Conservation (phyloP, 352 stramenopile genomes). For the Phytophthora quininea region DNA sequence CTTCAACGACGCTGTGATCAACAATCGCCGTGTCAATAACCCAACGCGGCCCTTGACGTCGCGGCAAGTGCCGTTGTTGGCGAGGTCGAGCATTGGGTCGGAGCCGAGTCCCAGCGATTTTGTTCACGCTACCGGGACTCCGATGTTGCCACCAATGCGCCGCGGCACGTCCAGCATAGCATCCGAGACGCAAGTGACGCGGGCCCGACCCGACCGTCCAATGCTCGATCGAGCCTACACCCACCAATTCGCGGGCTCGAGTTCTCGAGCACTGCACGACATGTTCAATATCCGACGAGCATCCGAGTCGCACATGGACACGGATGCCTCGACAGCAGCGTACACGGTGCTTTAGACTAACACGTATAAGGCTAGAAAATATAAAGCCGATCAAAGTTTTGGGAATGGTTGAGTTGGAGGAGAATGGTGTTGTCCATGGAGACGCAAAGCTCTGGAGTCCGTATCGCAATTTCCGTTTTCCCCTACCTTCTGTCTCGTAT, state of each 20-base stretch:
- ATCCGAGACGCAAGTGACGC: conserved; percentile 11
- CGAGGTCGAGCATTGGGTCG: conserved; percentile 21
- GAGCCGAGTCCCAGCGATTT: conserved; percentile 35
- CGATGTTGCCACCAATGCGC: conserved; percentile 14
- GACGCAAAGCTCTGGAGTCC: too few relatives aligned
- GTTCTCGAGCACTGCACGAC: conserved; percentile 31
- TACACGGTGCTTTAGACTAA: conserved; percentile 31
- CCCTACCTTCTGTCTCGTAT: too few relatives aligned
- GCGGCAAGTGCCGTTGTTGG: conserved; percentile 28
- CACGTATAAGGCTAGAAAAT: not conserved
- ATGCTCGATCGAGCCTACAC: conserved; percentile 28
- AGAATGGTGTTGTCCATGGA: too few relatives aligned
- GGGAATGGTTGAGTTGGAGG: too few relatives aligned
- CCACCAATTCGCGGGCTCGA: conserved; percentile 30
- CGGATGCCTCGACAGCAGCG: conserved; percentile 9
- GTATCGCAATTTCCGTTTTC: too few relatives aligned
- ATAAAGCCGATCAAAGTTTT: conserved; percentile 5
- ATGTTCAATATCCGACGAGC: conserved; percentile 35
- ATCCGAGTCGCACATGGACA: conserved; percentile 16
- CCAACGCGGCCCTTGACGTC: not conserved
- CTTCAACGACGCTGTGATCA: not conserved
- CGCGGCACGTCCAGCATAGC: conserved; percentile 3
- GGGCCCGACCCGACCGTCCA: not conserved
- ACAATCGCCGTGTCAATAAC: conserved; percentile 8
- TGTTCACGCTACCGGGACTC: conserved; percentile 9